These are phyloP conservation scores for Byssoonygena ceratinophila DNA, from an alignment of 2,329 filamentous ascomycete genomes.

Conservation along the genomic window DNA sequence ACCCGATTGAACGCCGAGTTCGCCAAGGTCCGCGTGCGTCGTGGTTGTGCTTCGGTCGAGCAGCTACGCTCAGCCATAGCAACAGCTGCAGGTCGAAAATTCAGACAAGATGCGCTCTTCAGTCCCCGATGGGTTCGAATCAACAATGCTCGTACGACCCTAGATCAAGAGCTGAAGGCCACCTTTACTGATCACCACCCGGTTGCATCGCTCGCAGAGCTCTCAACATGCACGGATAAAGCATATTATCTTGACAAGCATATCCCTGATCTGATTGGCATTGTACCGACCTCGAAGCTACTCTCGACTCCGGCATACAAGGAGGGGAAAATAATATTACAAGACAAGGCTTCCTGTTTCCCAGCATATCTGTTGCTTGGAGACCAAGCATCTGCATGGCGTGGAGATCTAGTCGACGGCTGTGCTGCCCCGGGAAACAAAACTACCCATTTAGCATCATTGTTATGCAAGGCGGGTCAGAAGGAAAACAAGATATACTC, in stretches of 20 bases:
- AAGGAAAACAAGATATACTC: constrained; percentile 41
- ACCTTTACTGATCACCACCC: constrained; percentile 59
- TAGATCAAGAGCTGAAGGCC: constrained; percentile 60
- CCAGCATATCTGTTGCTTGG: constrained; percentile 74
- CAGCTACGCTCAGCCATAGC: constrained; percentile 42
- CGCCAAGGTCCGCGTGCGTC: constrained; percentile 63
- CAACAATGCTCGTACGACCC: constrained; percentile 63
- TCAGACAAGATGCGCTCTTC: constrained; percentile 25
- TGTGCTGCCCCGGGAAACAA: constrained; percentile 96
- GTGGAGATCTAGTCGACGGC: constrained; percentile 73
- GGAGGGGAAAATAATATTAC: constrained; percentile 69
- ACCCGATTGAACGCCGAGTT: constrained; percentile 71
- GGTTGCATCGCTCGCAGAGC: constrained; percentile 47
- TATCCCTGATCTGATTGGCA: constrained; percentile 71
- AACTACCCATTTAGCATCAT: constrained; percentile 80
- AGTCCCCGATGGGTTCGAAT: constrained; percentile 89
- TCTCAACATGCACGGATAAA: constrained; percentile 39
- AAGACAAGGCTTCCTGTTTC: constrained; percentile 96
- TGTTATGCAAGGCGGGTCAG: constrained; percentile 41
- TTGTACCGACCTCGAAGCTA: constrained; percentile 62
- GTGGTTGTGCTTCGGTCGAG: constrained; percentile 58
- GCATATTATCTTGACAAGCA: constrained; percentile 64
- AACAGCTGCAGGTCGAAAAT: constrained; percentile 27
- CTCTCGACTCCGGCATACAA: constrained; percentile 63
- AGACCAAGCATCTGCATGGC: constrained; percentile 39